These are phyloP conservation scores for Phytophthora cajani DNA, from an alignment of 352 stramenopile species.

Conservation along the genomic window DNA sequence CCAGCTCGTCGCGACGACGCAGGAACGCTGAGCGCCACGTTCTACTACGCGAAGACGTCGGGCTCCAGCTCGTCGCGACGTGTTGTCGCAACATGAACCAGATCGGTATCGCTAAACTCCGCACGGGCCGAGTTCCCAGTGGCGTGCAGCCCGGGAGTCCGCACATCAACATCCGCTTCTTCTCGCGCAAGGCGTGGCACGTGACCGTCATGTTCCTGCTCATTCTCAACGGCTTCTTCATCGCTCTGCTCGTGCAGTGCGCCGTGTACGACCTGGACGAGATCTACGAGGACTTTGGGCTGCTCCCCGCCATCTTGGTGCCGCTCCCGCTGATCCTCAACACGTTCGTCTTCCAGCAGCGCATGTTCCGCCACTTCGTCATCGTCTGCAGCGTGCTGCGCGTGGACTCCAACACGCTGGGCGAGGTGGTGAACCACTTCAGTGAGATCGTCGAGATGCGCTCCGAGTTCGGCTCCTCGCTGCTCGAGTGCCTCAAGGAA, in stretches of 20 bases:
- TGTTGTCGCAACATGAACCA: slow-evolving; percentile 23
- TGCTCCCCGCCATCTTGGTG: slow-evolving; percentile 39
- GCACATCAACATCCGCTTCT: slow-evolving; percentile 45
- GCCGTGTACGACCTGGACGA: slow-evolving; percentile 49
- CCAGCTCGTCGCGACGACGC: slow-evolving; percentile 27
- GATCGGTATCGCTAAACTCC: slow-evolving; percentile 1
- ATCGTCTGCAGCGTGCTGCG: slow-evolving; percentile 58
- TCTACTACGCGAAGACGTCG: slow-evolving; percentile 26
- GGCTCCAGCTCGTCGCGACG: slow-evolving; percentile 28
- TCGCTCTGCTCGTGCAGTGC: slow-evolving; percentile 64
- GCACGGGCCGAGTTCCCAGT: slow-evolving; percentile 3
- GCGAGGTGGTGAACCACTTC: slow-evolving; percentile 65
- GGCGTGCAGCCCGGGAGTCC: slow-evolving; percentile 20
- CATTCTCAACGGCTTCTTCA: slow-evolving; percentile 73
- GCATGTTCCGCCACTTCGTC: slow-evolving; percentile 65
- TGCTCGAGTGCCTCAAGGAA: slow-evolving; percentile 34
- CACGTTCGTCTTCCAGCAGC: slow-evolving; percentile 59
- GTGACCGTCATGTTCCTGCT: slow-evolving; percentile 62
- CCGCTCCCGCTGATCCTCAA: slow-evolving; percentile 55
- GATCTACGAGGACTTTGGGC: slow-evolving; percentile 39
- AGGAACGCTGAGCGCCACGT: slow-evolving; percentile 17
- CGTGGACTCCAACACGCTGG: slow-evolving; percentile 52
- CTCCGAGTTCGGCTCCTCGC: slow-evolving; percentile 45
- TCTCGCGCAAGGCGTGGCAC: slow-evolving; percentile 67
- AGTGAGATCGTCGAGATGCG: slow-evolving; percentile 60